These are phyloP conservation scores for Pezicula carpinea DNA, from an alignment of 2,329 filamentous ascomycete genomes.

Conservation along the genomic window DNA sequence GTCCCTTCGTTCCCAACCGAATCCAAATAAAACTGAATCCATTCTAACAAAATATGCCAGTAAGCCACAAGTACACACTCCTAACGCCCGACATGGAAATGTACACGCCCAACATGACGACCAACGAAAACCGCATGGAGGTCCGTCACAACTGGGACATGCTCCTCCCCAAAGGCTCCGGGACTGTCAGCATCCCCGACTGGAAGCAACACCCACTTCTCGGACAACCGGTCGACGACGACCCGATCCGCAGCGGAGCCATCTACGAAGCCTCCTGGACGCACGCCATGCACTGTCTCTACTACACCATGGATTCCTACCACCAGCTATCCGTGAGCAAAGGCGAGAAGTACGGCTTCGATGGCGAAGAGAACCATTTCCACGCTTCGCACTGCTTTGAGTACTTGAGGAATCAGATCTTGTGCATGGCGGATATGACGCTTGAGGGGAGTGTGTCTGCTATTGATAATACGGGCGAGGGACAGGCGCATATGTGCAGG, in stretches of 20 bases:
- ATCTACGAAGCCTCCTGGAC: constrained; percentile 31
- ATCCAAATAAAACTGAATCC: not conserved
- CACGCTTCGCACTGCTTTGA: constrained; percentile 31
- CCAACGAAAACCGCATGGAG: constrained; percentile 25
- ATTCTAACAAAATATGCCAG: constrained; percentile 1
- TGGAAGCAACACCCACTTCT: constrained; percentile 27
- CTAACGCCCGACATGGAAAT: constrained; percentile 25
- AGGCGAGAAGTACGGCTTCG: constrained; percentile 21
- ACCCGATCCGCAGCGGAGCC: constrained; percentile 26
- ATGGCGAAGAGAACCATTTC: constrained; percentile 22
- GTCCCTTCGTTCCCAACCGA: not conserved
- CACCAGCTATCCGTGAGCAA: constrained; percentile 26
- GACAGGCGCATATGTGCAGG: constrained; percentile 29
- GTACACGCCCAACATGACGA: constrained; percentile 29
- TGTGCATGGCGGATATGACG: constrained; percentile 32
- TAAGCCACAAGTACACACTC: constrained; percentile 24
- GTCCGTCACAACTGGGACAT: constrained; percentile 29
- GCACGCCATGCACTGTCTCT: constrained; percentile 29
- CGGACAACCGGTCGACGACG: constrained; percentile 26
- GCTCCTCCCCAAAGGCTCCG: constrained; percentile 29
- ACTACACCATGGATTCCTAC: constrained; percentile 30
- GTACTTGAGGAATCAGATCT: constrained; percentile 27
- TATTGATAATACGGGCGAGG: constrained; percentile 22
- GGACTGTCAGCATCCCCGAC: constrained; percentile 27
- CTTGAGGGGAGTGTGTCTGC: constrained; percentile 24